These are phyloP conservation scores for Neonectria sp. DNA, from an alignment of 2,329 filamentous ascomycete species.

Conservation along the genomic window DNA sequence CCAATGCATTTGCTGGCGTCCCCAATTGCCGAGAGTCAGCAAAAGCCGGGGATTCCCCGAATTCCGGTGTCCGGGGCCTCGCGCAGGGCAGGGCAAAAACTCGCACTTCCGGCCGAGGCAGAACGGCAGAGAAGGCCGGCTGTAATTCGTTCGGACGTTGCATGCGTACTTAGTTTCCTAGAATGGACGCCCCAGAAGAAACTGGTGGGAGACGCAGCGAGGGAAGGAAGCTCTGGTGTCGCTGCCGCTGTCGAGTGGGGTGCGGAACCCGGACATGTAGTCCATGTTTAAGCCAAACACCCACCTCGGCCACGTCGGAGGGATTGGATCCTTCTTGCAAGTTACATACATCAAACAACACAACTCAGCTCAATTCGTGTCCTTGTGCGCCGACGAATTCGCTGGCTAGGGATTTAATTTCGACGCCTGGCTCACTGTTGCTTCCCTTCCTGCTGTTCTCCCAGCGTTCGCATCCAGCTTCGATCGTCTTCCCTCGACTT, in stretches of 20 bases:
- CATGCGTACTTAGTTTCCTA: background rate
- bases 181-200: background rate
- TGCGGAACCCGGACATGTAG: background rate
- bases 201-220: background rate
- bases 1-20: background rate
- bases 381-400: background rate
- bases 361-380: background rate
- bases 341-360: background rate
- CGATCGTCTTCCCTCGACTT: slow-evolving; percentile 6
- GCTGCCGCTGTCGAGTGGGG: background rate
- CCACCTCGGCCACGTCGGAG: slow-evolving; percentile 24
- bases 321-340: background rate
- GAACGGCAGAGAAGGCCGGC: background rate
- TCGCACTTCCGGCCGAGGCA: slow-evolving; percentile 36
- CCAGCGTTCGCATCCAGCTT: background rate
- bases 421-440: background rate
- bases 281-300: background rate
- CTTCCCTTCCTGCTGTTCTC: background rate
- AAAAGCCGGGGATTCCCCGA: slow-evolving; percentile 19
- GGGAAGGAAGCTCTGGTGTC: background rate
- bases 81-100: background rate
- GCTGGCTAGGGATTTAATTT: background rate
- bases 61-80: slow-evolving; percentile 6
- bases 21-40: background rate
- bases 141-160: background rate